phyloP scores from a whole-genome alignment of 768 basidiomycete species.

The Lentinula sp. region DNA sequence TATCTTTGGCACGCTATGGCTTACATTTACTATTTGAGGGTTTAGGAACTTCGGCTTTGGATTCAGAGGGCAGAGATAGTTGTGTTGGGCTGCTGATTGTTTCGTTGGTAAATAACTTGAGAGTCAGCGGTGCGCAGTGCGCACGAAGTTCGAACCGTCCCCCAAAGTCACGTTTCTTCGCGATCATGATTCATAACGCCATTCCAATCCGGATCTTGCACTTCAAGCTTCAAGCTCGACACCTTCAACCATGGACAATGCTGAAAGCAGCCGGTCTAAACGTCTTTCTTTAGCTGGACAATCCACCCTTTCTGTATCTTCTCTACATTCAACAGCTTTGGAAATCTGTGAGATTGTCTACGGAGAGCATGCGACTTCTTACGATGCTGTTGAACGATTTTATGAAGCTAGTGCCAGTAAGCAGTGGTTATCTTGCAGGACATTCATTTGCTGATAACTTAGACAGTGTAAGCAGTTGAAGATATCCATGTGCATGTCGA shows the following conservation, averaged over 20 bases:
- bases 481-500: not conserved
- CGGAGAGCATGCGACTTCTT: slow-evolving; percentile 45
- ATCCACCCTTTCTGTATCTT: slow-evolving; percentile 12
- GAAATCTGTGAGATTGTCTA: slow-evolving; percentile 71
- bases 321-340: slow-evolving; percentile 51
- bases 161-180: not conserved
- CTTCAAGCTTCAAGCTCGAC: too few species aligned
- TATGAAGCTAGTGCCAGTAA: slow-evolving; percentile 69
- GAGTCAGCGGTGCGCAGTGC: too few species aligned
- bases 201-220: too few species aligned
- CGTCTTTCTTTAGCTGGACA: not conserved
- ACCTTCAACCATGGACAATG: not conserved
- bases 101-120: too few species aligned
- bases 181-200: not conserved
- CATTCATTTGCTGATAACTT: slow-evolving; percentile 10
- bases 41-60: too few species aligned
- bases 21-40: too few species aligned
- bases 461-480: slow-evolving; percentile 31
- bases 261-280: not conserved
- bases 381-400: slow-evolving; percentile 50
- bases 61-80: too few species aligned
- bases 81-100: too few species aligned
- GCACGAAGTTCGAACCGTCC: not conserved
- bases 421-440: slow-evolving; percentile 20
- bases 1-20: too few species aligned